A percentile compares a stretch with the other conserved stretches of the same genome.
These are phyloP conservation scores for carrot (Daucus carota) DNA, from an alignment of 129 eudicot species.

Conservation along the genomic window DH1_v3.0 NC_030383.2:55622501-55623000, in stretches of 20 bases:
- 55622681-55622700: background rate
- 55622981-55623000: background rate
- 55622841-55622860: background rate
- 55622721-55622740: background rate
- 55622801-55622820: too few relatives aligned
- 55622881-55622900: conserved; percentile 1
- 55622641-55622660: background rate
- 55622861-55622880: background rate
- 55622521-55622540: background rate
- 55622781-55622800: background rate
- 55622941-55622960: background rate
- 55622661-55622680: background rate
- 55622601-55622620: background rate
- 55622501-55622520: background rate
- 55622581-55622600: background rate
- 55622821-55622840: background rate
- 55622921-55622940: conserved; percentile 1
- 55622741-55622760: background rate
- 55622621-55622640: background rate
- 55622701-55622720: background rate
- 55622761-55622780: background rate
- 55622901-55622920: background rate
- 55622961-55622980: background rate
- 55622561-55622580: background rate
- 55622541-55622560: background rate